phyloP scores from a whole-genome alignment of 345 rosid species.

The Reutealis trisperma region DNA sequence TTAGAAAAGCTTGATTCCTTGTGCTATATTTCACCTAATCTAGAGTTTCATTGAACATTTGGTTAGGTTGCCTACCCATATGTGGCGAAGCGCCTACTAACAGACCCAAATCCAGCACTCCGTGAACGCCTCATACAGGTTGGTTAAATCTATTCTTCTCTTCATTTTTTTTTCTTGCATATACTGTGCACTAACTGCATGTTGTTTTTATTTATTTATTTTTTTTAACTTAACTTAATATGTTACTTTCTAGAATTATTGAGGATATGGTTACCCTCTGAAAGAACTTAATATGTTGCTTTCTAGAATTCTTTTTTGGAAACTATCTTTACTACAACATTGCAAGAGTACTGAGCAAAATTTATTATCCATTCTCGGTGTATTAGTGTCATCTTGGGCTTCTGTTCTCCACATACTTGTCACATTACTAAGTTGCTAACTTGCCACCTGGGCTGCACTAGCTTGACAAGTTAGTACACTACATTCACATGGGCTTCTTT shows the following conservation, averaged over 20 bases:
- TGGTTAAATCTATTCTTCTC: conserved; percentile 17
- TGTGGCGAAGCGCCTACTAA: conserved; percentile 90
- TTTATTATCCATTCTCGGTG: no score
- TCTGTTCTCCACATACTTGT: background rate
- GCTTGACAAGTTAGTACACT: background rate
- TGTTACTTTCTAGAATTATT: background rate
- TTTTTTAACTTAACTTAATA: background rate
- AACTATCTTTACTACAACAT: background rate
- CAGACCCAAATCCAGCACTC: conserved; percentile 97
- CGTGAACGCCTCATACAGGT: conserved; percentile 98
- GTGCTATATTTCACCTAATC: conserved; percentile 7
- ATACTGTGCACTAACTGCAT: background rate
- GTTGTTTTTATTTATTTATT: no score
- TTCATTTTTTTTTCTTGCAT: background rate
- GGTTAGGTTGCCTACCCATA: conserved; percentile 95
- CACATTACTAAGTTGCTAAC: background rate
- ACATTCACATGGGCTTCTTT: background rate
- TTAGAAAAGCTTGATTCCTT: background rate
- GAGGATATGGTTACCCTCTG: background rate
- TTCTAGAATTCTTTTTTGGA: background rate
- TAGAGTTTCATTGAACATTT: conserved; percentile 3
- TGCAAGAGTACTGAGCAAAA: no score
- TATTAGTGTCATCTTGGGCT: background rate
- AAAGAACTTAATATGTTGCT: background rate
- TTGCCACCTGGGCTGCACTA: background rate